phyloP scores from a whole-genome alignment of 345 rosid species.

The Hibiscus mutabilis region DNA sequence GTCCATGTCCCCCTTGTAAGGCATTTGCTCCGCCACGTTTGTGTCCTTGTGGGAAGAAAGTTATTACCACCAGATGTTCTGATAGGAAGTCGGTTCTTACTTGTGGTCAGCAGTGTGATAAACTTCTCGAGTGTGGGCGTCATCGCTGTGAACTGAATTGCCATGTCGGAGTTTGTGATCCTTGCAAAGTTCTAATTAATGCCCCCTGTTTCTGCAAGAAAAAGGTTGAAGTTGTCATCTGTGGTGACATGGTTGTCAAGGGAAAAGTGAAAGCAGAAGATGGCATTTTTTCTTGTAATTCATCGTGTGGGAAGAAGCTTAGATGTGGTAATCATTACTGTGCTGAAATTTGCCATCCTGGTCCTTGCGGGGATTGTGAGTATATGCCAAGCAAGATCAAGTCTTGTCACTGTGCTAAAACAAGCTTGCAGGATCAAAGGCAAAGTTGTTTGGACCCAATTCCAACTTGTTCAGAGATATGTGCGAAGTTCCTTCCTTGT shows the following conservation, averaged over 20 bases:
- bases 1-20: slow-evolving; percentile 98
- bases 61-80: slow-evolving; percentile 71
- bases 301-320: slow-evolving; percentile 52
- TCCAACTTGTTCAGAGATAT: slow-evolving; percentile 58
- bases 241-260: slow-evolving; percentile 78
- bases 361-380: slow-evolving; percentile 69
- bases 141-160: slow-evolving; percentile 66
- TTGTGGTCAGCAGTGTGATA: slow-evolving; percentile 73
- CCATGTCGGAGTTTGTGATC: slow-evolving; percentile 80
- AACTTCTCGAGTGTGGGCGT: slow-evolving; percentile 69
- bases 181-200: slow-evolving; percentile 57
- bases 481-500: slow-evolving; percentile 70
- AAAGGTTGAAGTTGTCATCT: slow-evolving; percentile 55
- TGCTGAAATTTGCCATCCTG: slow-evolving; percentile 70
- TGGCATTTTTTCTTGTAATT: slow-evolving; percentile 71
- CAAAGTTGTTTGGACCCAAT: slow-evolving; percentile 78
- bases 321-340: slow-evolving; percentile 73
- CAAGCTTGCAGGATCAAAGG: slow-evolving; percentile 58
- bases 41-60: slow-evolving; percentile 90
- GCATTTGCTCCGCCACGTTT: slow-evolving; percentile 75
- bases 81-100: slow-evolving; percentile 67
- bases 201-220: slow-evolving; percentile 87
- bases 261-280: slow-evolving; percentile 67
- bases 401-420: slow-evolving; percentile 82
- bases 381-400: slow-evolving; percentile 56